These are phyloP conservation scores for Colletotrichum lentis DNA, from an alignment of 2,329 filamentous ascomycete genomes.

Conservation along the genomic window DNA sequence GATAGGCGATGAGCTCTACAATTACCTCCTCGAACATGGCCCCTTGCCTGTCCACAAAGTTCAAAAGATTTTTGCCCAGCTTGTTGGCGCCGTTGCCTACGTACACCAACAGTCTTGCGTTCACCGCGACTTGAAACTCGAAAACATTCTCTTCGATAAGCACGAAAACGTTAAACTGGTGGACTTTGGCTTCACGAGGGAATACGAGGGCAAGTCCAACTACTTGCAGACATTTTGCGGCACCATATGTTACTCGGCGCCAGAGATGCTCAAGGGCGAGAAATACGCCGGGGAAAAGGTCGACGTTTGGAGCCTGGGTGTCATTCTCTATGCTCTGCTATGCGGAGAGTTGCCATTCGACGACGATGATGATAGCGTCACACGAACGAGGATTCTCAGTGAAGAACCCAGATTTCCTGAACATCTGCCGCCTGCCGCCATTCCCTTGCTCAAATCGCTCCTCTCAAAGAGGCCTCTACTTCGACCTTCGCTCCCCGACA, in stretches of 20 bases:
- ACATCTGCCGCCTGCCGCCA: conserved; percentile 78
- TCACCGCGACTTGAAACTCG: conserved; percentile 94
- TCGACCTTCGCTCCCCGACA: conserved; percentile 82
- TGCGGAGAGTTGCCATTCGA: conserved; percentile 93
- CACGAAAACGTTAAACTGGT: conserved; percentile 97
- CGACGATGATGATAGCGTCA: conserved; percentile 90
- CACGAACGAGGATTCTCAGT: conserved; percentile 82
- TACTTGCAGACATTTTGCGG: conserved; percentile 98
- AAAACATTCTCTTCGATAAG: conserved; percentile 96
- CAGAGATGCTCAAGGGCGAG: conserved; percentile 97
- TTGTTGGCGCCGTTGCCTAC: conserved; percentile 93
- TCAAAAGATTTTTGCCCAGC: conserved; percentile 93
- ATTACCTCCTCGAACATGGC: conserved; percentile 89
- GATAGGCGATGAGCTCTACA: conserved; percentile 92
- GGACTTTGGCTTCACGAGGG: conserved; percentile 96
- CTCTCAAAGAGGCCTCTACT: conserved; percentile 90
- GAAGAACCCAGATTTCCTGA: conserved; percentile 88
- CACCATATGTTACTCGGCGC: conserved; percentile 96
- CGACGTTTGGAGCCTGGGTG: conserved; percentile 91
- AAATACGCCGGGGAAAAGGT: conserved; percentile 98
- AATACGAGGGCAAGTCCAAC: conserved; percentile 94
- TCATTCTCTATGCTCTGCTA: conserved; percentile 83
- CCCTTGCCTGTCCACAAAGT: conserved; percentile 85
- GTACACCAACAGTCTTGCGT: conserved; percentile 96
- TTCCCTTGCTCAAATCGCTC: conserved; percentile 78